phyloP scores from a whole-genome alignment of 352 stramenopile species.

The Globisporangium paroecandrum region DNA sequence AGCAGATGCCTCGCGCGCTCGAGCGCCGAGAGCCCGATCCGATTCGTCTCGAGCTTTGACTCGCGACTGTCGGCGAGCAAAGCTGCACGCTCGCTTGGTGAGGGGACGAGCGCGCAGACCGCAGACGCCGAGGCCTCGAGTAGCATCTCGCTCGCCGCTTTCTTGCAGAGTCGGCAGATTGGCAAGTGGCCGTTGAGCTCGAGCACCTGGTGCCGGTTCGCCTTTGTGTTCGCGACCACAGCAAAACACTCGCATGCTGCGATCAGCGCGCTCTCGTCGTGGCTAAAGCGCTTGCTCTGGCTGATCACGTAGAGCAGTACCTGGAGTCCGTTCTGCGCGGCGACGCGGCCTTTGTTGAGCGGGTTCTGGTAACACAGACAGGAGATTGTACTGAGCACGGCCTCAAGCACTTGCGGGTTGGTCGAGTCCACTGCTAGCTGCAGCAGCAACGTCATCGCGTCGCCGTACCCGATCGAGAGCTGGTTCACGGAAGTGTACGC shows the following conservation, averaged over 20 bases:
- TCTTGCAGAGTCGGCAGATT: constrained; percentile 49
- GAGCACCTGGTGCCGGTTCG: constrained; percentile 43
- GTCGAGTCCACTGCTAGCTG: constrained; percentile 60
- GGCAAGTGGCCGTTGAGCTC: constrained; percentile 58
- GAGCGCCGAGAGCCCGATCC: constrained; percentile 38
- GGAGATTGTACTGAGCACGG: constrained; percentile 39
- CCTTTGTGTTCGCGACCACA: constrained; percentile 38
- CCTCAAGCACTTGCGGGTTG: constrained; percentile 39
- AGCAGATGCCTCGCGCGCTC: constrained; percentile 47
- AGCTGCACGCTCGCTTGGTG: constrained; percentile 31
- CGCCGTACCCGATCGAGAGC: constrained; percentile 71
- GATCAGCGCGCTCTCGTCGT: constrained; percentile 37
- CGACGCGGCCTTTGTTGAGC: constrained; percentile 61
- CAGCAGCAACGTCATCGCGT: constrained; percentile 54
- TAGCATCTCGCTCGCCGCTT: constrained; percentile 23
- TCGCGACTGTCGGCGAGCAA: constrained; percentile 49
- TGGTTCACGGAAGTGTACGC: constrained; percentile 69
- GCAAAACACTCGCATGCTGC: constrained; percentile 52
- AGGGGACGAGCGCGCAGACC: constrained; percentile 49
- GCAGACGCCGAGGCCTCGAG: constrained; percentile 46
- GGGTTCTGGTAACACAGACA: constrained; percentile 61
- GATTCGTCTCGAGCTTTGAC: constrained; percentile 55
- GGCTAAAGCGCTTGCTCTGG: constrained; percentile 30
- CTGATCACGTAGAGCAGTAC: constrained; percentile 62
- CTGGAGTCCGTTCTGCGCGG: constrained; percentile 63